Conservation (phyloP, 2,329 filamentous ascomycete species). For the Ilyonectria mors-panacis region DNA sequence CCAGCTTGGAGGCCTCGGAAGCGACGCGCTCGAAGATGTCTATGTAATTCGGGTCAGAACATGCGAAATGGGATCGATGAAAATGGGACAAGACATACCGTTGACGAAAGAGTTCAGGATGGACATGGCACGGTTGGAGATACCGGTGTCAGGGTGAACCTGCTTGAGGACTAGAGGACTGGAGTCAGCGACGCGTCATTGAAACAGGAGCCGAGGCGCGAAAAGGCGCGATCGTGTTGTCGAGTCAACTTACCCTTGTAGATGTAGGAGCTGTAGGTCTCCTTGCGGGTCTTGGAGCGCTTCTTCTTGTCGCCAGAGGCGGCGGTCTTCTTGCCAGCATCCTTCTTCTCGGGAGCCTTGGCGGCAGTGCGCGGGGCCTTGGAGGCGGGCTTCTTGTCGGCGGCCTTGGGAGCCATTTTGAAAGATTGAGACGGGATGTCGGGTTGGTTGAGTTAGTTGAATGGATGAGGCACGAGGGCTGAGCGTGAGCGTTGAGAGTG, state of each 20-base stretch:
- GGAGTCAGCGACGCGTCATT: conserved; percentile 40
- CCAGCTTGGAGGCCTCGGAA: conserved; percentile 98
- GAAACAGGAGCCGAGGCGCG: conserved; percentile 11
- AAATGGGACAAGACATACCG: conserved; percentile 70
- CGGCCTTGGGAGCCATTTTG: conserved; percentile 95
- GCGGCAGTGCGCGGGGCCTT: conserved; percentile 87
- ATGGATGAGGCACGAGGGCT: conserved; percentile 31
- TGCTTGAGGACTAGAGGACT: conserved; percentile 91
- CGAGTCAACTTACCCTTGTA: conserved; percentile 85
- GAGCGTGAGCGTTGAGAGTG: conserved; percentile 41
- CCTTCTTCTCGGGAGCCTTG: conserved; percentile 93
- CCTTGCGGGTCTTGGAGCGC: conserved; percentile 99
- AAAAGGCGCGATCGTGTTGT: conserved; percentile 24
- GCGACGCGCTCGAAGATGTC: conserved; percentile 99
- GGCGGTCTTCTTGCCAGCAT: conserved; percentile 99
- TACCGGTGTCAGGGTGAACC: conserved; percentile 99
- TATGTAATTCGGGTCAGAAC: conserved; percentile 53
- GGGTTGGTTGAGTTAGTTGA: conserved; percentile 32
- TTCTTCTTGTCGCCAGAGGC: conserved; percentile 99
- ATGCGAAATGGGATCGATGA: neutral
- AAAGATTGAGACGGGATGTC: conserved; percentile 34
- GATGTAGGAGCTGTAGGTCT: conserved; percentile 99
- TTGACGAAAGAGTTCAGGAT: conserved; percentile 99
- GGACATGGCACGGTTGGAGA: conserved; percentile 99
- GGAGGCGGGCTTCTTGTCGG: conserved; percentile 99